These are phyloP conservation scores for Stromatinia cepivora DNA, from an alignment of 2,329 filamentous ascomycete genomes.

Conservation along the genomic window DNA sequence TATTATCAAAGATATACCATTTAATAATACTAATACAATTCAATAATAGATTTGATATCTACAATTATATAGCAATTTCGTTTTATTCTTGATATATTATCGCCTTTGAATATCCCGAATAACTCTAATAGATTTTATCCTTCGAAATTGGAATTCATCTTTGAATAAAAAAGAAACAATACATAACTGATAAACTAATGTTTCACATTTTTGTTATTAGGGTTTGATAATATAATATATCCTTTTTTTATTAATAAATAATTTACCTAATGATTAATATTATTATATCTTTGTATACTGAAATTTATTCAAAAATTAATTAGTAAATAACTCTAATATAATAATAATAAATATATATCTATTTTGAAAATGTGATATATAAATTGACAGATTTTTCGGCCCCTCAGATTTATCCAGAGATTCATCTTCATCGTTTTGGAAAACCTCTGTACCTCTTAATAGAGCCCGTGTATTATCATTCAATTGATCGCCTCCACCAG, in stretches of 20 bases:
- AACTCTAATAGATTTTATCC: not conserved
- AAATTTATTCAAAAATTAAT: not conserved
- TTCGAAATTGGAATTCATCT: constrained; percentile 12
- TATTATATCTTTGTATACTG: not conserved
- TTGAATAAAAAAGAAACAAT: not conserved
- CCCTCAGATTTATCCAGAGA: not conserved
- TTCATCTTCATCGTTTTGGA: constrained; percentile 2
- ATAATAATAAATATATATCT: not conserved
- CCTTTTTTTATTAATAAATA: not conserved
- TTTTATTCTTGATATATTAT: not conserved
- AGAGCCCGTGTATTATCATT: not conserved
- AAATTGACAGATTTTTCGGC: not conserved
- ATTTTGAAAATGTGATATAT: not conserved
- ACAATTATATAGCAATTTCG: not conserved
- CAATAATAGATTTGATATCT: not conserved
- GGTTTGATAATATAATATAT: not conserved
- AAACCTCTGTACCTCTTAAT: not conserved
- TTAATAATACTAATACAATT: not conserved
- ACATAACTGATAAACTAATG: not conserved
- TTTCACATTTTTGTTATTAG: not conserved
- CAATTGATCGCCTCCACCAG: not conserved
- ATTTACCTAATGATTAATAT: not conserved
- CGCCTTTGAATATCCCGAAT: not conserved
- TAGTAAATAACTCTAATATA: not conserved
- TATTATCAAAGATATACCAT: not conserved